Conservation (phyloP, 1,284 basidiomycete genomes). For the Irpex sp. region DNA sequence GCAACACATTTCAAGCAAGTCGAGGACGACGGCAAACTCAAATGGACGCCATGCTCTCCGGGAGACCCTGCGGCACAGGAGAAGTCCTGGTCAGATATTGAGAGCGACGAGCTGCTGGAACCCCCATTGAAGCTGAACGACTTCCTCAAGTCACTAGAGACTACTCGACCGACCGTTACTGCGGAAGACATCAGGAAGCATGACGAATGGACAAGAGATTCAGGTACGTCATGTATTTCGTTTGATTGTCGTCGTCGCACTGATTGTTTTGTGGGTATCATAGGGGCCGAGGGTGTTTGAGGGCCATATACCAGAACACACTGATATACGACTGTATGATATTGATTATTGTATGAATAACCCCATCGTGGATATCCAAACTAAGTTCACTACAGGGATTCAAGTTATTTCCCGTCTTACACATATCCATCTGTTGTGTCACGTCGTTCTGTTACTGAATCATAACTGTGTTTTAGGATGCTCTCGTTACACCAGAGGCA, state of each 20-base stretch:
- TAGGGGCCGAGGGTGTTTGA: conserved; percentile 53
- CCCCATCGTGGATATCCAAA: conserved; percentile 5
- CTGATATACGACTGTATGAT: conserved; percentile 15
- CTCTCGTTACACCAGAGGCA: too few species aligned
- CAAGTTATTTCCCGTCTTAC: too few species aligned
- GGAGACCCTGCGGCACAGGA: conserved; percentile 90
- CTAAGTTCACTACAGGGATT: not conserved
- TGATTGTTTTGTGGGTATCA: not conserved
- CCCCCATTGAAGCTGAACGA: conserved; percentile 85
- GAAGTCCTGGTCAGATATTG: conserved; percentile 94
- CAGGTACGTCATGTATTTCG: conserved; percentile 49
- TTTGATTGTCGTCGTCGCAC: conserved; percentile 5
- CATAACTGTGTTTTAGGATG: too few species aligned
- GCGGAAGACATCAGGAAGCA: conserved; percentile 92
- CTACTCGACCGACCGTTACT: conserved; percentile 91
- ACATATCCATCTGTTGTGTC: too few species aligned
- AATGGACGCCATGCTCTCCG: conserved; percentile 95
- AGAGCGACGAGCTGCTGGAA: conserved; percentile 91
- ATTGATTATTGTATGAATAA: conserved; percentile 21
- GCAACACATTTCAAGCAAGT: conserved; percentile 95
- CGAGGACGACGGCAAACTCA: conserved; percentile 34
- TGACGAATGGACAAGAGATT: conserved; percentile 93
- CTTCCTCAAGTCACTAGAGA: conserved; percentile 88
- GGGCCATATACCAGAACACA: not conserved
- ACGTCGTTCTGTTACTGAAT: too few species aligned